Evolutionary conservation across 495 filamentous ascomycete species (phyloP), one percentile per base, ranked within the genome.

Genomic region (Neurospora sp.): DNA sequence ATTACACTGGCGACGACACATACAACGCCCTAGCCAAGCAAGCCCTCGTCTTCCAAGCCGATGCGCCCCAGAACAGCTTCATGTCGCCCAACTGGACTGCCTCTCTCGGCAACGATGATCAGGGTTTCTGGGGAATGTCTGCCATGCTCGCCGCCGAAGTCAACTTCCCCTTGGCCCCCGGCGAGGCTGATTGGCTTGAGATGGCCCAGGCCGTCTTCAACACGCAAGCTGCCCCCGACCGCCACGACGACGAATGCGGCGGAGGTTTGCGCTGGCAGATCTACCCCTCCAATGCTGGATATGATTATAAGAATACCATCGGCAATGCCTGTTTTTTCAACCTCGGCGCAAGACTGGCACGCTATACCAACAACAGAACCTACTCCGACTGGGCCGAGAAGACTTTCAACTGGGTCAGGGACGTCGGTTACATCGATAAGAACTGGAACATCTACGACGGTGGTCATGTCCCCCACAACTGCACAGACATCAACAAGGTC

Each of bases 211-310:
- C 89, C 10, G 91, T 90, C 5, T 95, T 94, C 82, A 93, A 94
- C 80, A 89, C 88, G 0, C 92, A 93, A 77, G 88, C 86, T 3
- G 78, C 83, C 1, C 14, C 73, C 70, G 83, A 91, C 22, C 93
- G 92, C 91, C 84, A 93, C 69, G 82, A 79, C 22, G 75, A 78
- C 1, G 83, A 85, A 40, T 97, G 94, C 78, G 85, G 86, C 71
- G 94, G 94, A 68, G 94, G 94, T 5, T 80, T 96, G 74, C 86
- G 89, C 72, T 96, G 94, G 93, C 93, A 96, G 83, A 90, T 95
- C 69, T 91, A 87, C 77, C 83, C 85, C 10, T 91, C 89, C 80
- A 93, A 94, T 79, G 87, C 83, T 22, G 94, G 94, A 5, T 96
- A 91, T 79, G 84, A 89, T 71, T 93, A 91, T 78, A 94, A 94